Conservation (phyloP, 1,284 basidiomycete species). For the Erythrobasidium hasegawianum region DNA sequence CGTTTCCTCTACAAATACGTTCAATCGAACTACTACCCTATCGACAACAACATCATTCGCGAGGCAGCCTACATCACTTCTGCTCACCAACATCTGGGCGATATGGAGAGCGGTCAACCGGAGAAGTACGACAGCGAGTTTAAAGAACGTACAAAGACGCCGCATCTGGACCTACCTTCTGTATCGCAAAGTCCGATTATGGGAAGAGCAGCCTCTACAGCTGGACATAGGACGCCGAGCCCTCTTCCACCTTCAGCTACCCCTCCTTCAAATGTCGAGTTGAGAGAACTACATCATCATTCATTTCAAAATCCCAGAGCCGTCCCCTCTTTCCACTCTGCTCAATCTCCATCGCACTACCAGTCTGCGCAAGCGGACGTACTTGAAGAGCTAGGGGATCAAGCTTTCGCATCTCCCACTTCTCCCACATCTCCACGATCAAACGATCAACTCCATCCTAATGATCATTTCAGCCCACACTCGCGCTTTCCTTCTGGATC, state of each 20-base stretch:
- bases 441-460: neutral
- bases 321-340: neutral
- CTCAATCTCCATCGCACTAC: neutral
- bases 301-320: neutral
- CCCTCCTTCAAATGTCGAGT: neutral
- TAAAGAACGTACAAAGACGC: constrained; percentile 6
- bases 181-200: constrained; percentile 1
- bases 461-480: neutral
- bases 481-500: neutral
- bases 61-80: constrained; percentile 52
- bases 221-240: neutral
- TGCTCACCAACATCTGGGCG: neutral
- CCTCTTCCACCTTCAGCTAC: neutral
- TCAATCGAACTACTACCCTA: constrained; percentile 62
- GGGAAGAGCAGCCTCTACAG: neutral
- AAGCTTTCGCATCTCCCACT: neutral
- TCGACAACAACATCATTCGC: constrained; percentile 78
- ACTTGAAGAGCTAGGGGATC: neutral
- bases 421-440: neutral
- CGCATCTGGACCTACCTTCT: constrained; percentile 7
- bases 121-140: neutral
- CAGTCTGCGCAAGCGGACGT: neutral
- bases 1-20: constrained; percentile 60
- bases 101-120: neutral
- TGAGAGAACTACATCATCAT: neutral